phyloP scores from a whole-genome alignment of 345 rosid species.

The Eucalyptus tenuipes region DNA sequence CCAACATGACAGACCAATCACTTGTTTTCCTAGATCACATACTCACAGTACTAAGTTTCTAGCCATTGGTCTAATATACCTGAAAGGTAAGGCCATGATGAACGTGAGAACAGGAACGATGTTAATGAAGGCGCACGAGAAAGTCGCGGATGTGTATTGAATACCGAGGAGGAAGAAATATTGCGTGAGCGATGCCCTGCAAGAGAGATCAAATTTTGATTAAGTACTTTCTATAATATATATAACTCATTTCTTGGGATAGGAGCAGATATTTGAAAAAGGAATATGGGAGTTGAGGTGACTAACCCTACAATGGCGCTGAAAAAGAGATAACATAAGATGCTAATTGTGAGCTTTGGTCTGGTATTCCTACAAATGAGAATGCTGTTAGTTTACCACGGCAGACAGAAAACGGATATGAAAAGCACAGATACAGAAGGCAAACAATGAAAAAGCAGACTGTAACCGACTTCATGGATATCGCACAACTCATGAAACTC shows the following conservation, averaged over 20 bases:
- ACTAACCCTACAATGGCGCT: conserved; percentile 63
- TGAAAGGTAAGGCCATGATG: conserved; percentile 43
- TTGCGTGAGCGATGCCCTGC: conserved; percentile 64
- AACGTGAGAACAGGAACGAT: conserved; percentile 58
- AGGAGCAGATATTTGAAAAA: background rate
- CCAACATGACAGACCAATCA: background rate
- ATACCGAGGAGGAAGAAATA: conserved; percentile 60
- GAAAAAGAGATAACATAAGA: conserved; percentile 42
- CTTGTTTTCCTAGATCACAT: background rate
- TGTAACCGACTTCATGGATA: background rate
- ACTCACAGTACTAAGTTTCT: background rate
- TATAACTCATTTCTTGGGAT: background rate
- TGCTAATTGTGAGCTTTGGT: conserved; percentile 33
- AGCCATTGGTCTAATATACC: conserved; percentile 14
- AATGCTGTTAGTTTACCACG: background rate
- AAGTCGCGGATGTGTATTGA: conserved; percentile 58
- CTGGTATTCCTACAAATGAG: conserved; percentile 41
- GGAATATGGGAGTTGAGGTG: background rate
- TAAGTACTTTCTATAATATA: background rate
- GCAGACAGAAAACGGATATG: background rate
- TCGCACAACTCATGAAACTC: background rate
- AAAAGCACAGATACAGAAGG: background rate
- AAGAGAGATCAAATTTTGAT: background rate
- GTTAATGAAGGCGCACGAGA: conserved; percentile 46
- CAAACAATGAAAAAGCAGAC: background rate